Evolutionary conservation across 345 rosid genomes (phyloP).

Genomic region (Salix koriyanagi): DNA sequence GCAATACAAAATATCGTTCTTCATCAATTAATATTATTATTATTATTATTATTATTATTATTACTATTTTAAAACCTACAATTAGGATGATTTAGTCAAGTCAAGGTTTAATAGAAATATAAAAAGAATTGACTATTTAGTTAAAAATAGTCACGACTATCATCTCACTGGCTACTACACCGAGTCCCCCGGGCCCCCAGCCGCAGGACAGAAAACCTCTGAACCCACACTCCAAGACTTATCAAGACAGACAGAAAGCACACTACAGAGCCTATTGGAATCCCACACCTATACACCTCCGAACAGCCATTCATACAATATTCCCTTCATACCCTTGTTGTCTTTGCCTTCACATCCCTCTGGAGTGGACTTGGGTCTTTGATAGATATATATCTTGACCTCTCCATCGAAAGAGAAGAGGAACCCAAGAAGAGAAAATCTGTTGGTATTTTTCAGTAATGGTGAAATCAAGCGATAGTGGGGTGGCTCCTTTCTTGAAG

Average conservation of each 20-base stretch:
- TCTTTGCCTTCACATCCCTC: background rate
- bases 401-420: background rate
- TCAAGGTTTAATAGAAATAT: no score
- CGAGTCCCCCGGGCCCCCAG: no score
- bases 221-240: background rate
- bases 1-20: no score
- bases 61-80: no score
- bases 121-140: no score
- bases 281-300: background rate
- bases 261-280: background rate
- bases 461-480: slow-evolving; percentile 58
- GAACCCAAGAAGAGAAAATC: background rate
- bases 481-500: slow-evolving; percentile 65
- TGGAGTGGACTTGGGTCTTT: background rate
- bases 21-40: no score
- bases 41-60: no score
- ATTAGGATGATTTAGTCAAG: no score
- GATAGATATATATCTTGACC: background rate
- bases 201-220: no score
- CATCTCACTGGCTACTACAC: no score
- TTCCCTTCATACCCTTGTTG: slow-evolving; percentile 7
- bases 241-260: background rate
- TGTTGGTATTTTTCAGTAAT: slow-evolving; percentile 5
- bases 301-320: background rate
- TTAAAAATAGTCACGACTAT: no score